Conservation (phyloP, 768 basidiomycete genomes). For the Royoungia palumana region DNA sequence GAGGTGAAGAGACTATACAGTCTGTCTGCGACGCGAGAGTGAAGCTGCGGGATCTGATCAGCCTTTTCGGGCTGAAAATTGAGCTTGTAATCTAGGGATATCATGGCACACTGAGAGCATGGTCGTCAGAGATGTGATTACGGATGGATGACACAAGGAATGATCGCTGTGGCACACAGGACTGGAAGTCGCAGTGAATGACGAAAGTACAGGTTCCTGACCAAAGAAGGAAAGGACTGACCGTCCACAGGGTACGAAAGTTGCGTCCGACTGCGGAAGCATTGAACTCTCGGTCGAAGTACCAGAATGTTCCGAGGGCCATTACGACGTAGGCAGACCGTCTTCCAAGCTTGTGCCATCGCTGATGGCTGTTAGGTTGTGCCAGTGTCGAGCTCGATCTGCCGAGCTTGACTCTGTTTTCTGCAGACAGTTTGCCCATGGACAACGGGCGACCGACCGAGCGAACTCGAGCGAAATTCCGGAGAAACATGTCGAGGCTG, state of each 20-base stretch:
- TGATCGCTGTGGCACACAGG: too few relatives aligned
- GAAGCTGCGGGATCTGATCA: conserved; percentile 73
- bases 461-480: not conserved
- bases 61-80: conserved; percentile 77
- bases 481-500: conserved; percentile 5
- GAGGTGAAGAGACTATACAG: conserved; percentile 72
- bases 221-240: conserved; percentile 24
- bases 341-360: conserved; percentile 16
- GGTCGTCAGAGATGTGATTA: not conserved
- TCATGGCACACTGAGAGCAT: conserved; percentile 53
- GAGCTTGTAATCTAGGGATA: conserved; percentile 81
- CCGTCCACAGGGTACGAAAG: conserved; percentile 47
- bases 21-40: conserved; percentile 79
- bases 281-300: conserved; percentile 42
- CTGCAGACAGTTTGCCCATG: too few relatives aligned
- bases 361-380: not conserved
- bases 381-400: not conserved
- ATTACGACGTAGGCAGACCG: conserved; percentile 23
- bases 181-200: too few relatives aligned
- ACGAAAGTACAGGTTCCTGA: too few relatives aligned
- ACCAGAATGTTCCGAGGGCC: conserved; percentile 33
- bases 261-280: conserved; percentile 48
- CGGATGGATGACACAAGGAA: too few relatives aligned
- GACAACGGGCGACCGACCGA: too few relatives aligned
- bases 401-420: not conserved